A percentile compares a stretch with the other conserved stretches of the same genome.
Conservation (phyloP, 1,139 yeast genomes). For the Taphrina pruni region DNA sequence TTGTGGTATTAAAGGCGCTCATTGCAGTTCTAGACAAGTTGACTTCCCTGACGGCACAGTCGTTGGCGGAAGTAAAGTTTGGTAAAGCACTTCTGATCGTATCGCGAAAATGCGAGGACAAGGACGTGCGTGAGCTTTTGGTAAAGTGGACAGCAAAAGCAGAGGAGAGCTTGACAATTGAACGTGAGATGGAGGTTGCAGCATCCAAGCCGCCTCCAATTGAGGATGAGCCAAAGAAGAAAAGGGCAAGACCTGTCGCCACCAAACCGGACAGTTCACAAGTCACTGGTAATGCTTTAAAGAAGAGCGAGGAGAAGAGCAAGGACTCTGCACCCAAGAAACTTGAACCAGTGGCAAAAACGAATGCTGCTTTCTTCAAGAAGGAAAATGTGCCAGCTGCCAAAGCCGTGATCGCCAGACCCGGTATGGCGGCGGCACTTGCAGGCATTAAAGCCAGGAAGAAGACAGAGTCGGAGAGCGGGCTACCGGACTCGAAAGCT, state of each 20-base stretch:
- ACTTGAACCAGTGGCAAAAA: slow-evolving; percentile 30
- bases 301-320: slow-evolving; percentile 17
- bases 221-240: slow-evolving; percentile 25
- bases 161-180: slow-evolving; percentile 25
- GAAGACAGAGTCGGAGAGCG: background rate
- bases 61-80: slow-evolving; percentile 35
- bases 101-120: slow-evolving; percentile 32
- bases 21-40: slow-evolving; percentile 26
- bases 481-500: background rate
- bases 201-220: slow-evolving; percentile 25
- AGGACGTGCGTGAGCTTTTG: slow-evolving; percentile 20
- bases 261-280: background rate
- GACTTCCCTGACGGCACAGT: slow-evolving; percentile 18
- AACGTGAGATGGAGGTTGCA: slow-evolving; percentile 23
- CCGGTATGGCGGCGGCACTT: slow-evolving; percentile 33
- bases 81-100: slow-evolving; percentile 35
- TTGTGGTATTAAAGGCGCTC: slow-evolving; percentile 22
- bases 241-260: slow-evolving; percentile 8
- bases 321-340: slow-evolving; percentile 11
- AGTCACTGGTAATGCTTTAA: too few species aligned
- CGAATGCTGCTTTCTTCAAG: slow-evolving; percentile 33
- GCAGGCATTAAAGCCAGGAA: slow-evolving; percentile 39
- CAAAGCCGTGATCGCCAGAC: slow-evolving; percentile 14
- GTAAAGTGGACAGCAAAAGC: slow-evolving; percentile 14
- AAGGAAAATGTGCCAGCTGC: slow-evolving; percentile 24